These are phyloP conservation scores for Thelonectria olida DNA, from an alignment of 2,329 filamentous ascomycete genomes.

Conservation along the genomic window DNA sequence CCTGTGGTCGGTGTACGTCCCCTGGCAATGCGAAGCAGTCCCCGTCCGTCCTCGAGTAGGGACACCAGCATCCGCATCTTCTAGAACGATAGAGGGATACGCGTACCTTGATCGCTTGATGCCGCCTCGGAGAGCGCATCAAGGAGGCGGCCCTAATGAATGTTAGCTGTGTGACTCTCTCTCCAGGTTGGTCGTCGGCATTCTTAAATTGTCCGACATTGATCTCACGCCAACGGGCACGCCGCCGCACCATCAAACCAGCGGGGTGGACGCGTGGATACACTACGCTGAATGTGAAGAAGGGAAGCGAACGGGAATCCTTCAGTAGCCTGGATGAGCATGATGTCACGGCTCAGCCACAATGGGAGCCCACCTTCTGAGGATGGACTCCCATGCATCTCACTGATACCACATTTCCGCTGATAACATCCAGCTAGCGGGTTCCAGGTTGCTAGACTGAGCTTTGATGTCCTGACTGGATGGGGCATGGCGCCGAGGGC, in stretches of 20 bases:
- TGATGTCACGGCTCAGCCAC: constrained; percentile 37
- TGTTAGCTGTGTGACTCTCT: not conserved
- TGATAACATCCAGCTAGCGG: constrained; percentile 22
- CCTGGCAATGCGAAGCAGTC: not conserved
- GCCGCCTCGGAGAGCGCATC: not conserved
- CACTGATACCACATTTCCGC: constrained; percentile 24
- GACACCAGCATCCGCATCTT: not conserved
- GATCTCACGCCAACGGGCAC: constrained; percentile 4
- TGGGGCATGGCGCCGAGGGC: constrained; percentile 21
- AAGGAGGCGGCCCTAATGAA: not conserved
- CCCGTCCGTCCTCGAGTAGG: not conserved
- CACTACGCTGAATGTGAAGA: constrained; percentile 21
- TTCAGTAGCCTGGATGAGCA: constrained; percentile 24
- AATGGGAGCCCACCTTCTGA: constrained; percentile 25
- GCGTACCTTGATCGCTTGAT: not conserved
- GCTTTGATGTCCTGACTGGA: constrained; percentile 29
- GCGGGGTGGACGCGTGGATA: constrained; percentile 16
- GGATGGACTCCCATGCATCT: constrained; percentile 19
- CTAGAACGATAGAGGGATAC: not conserved
- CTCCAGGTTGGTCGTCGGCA: not conserved
- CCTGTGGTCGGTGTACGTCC: not conserved
- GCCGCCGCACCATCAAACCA: constrained; percentile 3
- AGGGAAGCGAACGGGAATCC: constrained; percentile 26
- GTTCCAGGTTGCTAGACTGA: constrained; percentile 13
- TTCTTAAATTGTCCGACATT: constrained; percentile 4